Conservation (phyloP, 1,284 basidiomycete genomes). For the Cystobasidiaceae sp. region DNA sequence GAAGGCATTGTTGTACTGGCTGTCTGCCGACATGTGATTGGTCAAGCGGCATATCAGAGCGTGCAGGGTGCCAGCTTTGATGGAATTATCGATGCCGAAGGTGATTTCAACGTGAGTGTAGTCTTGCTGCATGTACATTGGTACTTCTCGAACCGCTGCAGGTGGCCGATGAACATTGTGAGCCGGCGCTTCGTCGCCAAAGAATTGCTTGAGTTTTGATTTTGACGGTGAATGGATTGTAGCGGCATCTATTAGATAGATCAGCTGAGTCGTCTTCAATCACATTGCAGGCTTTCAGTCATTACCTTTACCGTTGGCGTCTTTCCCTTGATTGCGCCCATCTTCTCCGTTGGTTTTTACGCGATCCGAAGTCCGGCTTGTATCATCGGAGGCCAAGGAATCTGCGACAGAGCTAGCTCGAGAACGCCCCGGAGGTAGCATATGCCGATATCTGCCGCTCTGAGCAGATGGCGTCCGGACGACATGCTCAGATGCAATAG, state of each 20-base stretch:
- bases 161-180: slow-evolving; percentile 12
- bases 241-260: neutral
- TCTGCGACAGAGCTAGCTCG: slow-evolving; percentile 25
- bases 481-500: neutral
- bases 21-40: slow-evolving; percentile 64
- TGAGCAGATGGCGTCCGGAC: neutral
- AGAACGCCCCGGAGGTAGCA: neutral
- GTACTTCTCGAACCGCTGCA: slow-evolving; percentile 24
- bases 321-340: neutral
- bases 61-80: slow-evolving; percentile 78
- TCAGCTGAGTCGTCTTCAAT: too few relatives aligned
- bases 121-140: slow-evolving; percentile 60
- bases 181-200: slow-evolving; percentile 60
- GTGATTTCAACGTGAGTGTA: slow-evolving; percentile 74
- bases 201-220: slow-evolving; percentile 62
- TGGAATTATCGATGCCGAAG: slow-evolving; percentile 70
- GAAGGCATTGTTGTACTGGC: slow-evolving; percentile 84
- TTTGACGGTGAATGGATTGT: slow-evolving; percentile 26
- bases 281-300: neutral
- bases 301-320: neutral
- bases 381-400: slow-evolving; percentile 11
- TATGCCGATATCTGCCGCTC: neutral
- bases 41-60: slow-evolving; percentile 86
- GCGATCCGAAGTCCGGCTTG: neutral
- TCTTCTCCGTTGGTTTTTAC: neutral